phyloP scores from a whole-genome alignment of 1,284 basidiomycete species.

The Puccinia coronata region DNA sequence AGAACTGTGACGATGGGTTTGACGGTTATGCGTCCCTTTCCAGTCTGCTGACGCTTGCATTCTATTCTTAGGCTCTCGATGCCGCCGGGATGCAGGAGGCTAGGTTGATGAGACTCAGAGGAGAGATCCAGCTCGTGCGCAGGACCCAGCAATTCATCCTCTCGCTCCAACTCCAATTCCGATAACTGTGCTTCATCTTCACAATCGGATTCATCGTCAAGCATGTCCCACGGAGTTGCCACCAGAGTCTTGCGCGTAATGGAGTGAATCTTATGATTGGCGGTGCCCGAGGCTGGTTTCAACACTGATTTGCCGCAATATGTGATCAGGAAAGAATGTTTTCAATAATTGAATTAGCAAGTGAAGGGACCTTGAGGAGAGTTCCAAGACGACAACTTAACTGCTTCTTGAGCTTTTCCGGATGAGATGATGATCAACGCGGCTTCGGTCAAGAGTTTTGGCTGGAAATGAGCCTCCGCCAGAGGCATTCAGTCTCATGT shows the following conservation, averaged over 20 bases:
- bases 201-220: neutral
- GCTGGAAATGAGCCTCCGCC: neutral
- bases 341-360: neutral
- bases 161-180: slow-evolving; percentile 4
- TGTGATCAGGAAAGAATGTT: neutral
- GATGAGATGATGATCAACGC: neutral
- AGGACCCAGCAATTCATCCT: slow-evolving; percentile 14
- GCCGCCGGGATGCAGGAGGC: slow-evolving; percentile 1
- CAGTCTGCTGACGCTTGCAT: slow-evolving; percentile 8
- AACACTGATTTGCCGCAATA: neutral
- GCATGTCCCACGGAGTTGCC: neutral
- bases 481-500: slow-evolving; percentile 63
- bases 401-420: neutral
- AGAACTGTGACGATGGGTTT: slow-evolving; percentile 19
- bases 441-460: neutral
- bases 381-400: neutral
- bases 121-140: slow-evolving; percentile 13
- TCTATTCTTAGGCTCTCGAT: neutral
- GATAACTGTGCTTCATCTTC: neutral
- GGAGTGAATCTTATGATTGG: slow-evolving; percentile 12
- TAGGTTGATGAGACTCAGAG: slow-evolving; percentile 9
- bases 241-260: slow-evolving; percentile 24
- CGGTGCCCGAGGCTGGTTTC: too few species aligned
- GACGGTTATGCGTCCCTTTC: neutral
- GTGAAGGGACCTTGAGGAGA: too few species aligned